These are phyloP conservation scores for Arabidopsis lyrata DNA, from an alignment of 441 rosid species.

Conservation along the genomic window DNA sequence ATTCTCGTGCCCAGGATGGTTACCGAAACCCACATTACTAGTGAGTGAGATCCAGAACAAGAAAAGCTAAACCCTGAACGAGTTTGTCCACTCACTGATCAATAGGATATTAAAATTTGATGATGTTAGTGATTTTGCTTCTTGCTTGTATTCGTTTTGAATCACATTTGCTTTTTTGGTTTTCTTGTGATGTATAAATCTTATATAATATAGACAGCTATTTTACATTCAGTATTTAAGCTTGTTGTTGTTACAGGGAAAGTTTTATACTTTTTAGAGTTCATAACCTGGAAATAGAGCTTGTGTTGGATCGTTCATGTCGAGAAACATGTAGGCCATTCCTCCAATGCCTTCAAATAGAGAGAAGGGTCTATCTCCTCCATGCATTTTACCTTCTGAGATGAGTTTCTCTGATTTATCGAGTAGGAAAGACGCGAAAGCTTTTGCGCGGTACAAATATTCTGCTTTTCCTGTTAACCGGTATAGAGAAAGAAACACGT, in stretches of 20 bases:
- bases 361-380: slow-evolving; percentile 61
- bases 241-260: background rate
- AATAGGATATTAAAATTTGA: slow-evolving; percentile 4
- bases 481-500: slow-evolving; percentile 60
- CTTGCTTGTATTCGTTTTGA: slow-evolving; percentile 27
- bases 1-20: slow-evolving; percentile 55
- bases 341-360: slow-evolving; percentile 86
- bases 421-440: slow-evolving; percentile 61
- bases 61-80: background rate
- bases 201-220: slow-evolving; percentile 18
- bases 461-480: slow-evolving; percentile 50
- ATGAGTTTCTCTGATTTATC: slow-evolving; percentile 55
- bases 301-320: slow-evolving; percentile 60
- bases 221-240: background rate
- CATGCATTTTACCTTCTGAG: slow-evolving; percentile 59
- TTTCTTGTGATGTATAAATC: slow-evolving; percentile 34
- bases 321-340: slow-evolving; percentile 75
- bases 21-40: slow-evolving; percentile 46
- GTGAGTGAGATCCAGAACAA: background rate
- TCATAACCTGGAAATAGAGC: slow-evolving; percentile 78
- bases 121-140: slow-evolving; percentile 23
- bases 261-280: slow-evolving; percentile 40
- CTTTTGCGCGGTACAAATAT: slow-evolving; percentile 61
- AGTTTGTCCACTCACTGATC: slow-evolving; percentile 12
- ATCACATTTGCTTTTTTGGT: background rate